Percentiles rank a stretch among this genome's conserved stretches.
Evolutionary conservation across 345 rosid species (phyloP).

Genomic region (Hirschfeldia incana): DNA sequence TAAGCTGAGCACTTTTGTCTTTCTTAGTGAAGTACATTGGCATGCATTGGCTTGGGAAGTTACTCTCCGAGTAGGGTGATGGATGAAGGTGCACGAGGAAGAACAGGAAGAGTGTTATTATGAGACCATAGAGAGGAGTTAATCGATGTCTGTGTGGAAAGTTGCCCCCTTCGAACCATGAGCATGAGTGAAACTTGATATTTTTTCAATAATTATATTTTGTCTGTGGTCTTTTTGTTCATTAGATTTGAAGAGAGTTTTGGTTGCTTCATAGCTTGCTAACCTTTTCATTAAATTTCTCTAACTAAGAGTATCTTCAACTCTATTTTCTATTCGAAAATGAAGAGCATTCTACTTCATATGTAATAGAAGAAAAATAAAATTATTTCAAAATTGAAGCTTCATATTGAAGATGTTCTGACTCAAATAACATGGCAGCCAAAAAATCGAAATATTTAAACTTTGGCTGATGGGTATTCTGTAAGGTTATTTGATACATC

Average conservation of each 20-base stretch:
- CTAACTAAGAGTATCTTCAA: neutral
- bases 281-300: neutral
- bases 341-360: neutral
- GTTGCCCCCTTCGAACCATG: neutral
- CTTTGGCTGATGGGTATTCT: neutral
- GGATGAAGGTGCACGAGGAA: constrained; percentile 46
- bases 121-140: constrained; percentile 45
- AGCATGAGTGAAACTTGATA: neutral
- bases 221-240: too few species aligned
- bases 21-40: constrained; percentile 13
- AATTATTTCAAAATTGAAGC: neutral
- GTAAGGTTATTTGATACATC: neutral
- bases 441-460: neutral
- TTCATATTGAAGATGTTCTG: neutral
- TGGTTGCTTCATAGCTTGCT: neutral
- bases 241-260: neutral
- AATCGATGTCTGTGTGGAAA: constrained; percentile 35
- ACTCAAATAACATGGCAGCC: neutral
- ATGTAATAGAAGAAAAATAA: neutral
- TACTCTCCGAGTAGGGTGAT: neutral
- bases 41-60: neutral
- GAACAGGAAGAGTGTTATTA: neutral
- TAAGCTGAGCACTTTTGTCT: neutral
- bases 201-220: too few species aligned
- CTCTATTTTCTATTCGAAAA: neutral